A percentile compares a stretch with the other conserved stretches of the same genome.
Evolutionary conservation across 1,284 basidiomycete genomes (phyloP).

Genomic region (Irpex rosettiformis): DNA sequence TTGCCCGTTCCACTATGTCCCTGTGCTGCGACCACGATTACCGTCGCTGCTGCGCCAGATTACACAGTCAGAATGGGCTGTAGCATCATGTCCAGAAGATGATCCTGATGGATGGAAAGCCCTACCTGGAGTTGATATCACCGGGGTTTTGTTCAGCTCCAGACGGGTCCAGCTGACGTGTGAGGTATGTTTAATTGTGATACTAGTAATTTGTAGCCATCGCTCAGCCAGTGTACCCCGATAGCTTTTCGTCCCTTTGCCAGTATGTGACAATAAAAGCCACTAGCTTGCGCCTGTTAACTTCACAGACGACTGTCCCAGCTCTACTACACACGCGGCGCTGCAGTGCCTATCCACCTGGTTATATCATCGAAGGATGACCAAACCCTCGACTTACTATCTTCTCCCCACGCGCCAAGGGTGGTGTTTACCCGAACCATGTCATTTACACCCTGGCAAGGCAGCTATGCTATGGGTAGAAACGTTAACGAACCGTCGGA

Average conservation of each 20-base stretch:
- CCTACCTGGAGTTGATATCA: conserved; percentile 32
- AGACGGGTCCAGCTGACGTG: conserved; percentile 23
- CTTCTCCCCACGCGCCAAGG: conserved; percentile 8
- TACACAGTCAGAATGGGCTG: conserved; percentile 39
- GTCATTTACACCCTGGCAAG: conserved; percentile 11
- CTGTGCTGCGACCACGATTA: conserved; percentile 35
- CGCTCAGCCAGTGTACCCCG: neutral
- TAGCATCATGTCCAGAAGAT: conserved; percentile 39
- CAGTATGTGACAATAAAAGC: conserved; percentile 17
- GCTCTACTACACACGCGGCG: conserved; percentile 24
- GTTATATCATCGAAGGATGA: conserved; percentile 16
- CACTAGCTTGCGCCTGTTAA: neutral
- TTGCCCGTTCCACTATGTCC: conserved; percentile 37
- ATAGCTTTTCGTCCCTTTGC: conserved; percentile 22
- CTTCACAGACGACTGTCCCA: neutral
- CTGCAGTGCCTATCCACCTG: conserved; percentile 18
- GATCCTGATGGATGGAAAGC: conserved; percentile 50
- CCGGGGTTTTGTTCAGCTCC: conserved; percentile 42
- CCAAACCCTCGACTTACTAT: conserved; percentile 22
- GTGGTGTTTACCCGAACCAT: conserved; percentile 18
- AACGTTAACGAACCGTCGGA: conserved; percentile 2
- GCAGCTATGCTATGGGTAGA: conserved; percentile 5
- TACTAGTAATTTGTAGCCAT: neutral
- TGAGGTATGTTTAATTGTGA: conserved; percentile 15
- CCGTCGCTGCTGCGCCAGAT: conserved; percentile 46